Evolutionary conservation across 2,329 filamentous ascomycete species (phyloP), one percentile per base, ranked within the genome.

Genomic region (Emericellopsis atlantica): DNA sequence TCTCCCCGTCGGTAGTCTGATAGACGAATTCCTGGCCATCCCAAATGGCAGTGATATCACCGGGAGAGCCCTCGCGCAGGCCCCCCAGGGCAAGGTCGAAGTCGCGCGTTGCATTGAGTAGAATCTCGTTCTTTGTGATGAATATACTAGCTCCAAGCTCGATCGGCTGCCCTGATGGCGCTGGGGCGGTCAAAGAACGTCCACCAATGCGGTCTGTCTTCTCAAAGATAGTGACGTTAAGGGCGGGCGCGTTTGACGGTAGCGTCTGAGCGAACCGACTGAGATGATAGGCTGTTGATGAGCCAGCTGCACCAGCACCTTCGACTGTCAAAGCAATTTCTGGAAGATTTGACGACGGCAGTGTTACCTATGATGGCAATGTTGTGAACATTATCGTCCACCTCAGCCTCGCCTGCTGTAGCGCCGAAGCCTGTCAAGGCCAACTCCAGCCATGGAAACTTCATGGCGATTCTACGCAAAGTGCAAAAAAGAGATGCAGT

Each of bases 101-200:
- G 12, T 75, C 69, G 26, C 72, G 62, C 7, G 76, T 79, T 1
- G 88, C 83, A 41, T 84, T 79, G 51, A 80, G 76, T 32, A 98
- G 72, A 51, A 94, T 95, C 32, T 78, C 67, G 54, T 96, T 98
- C 35, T 83, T 74, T 38, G 81, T 59, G 36, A 96, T 85, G 55
- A 96, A 98, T 51, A 96, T 95, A 45, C 83, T 90, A 10, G 84
- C 92, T 14, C 92, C 92, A 1, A 96, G 69, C 58, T 98, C 92
- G 31, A 95, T 74, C 1, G 83, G 82, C 32, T 79, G 67, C 50
- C 90, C 71, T 47, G 76, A 72, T 55, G 83, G 90, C 2, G 79
- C 80, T 52, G 88, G 68, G 15, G 95, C 82, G 1, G 89, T 96
- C 24, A 89, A 84, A 7, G 84, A 84, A 22, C 92, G 84, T 8